Evolutionary conservation across 208 protist genomes (phyloP).

Genomic region (Phytomonas francai): DNA sequence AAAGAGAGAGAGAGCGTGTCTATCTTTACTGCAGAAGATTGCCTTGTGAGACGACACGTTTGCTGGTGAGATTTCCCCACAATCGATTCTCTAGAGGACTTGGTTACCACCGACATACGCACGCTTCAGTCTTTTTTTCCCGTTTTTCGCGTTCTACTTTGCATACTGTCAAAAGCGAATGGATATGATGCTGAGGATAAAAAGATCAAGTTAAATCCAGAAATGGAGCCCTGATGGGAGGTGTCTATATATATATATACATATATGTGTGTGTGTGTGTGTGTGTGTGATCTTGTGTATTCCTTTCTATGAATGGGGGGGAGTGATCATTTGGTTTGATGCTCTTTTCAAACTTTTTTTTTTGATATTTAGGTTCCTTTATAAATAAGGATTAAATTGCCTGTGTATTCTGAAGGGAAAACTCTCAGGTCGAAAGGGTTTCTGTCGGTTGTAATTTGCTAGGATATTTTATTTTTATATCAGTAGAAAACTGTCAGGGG

Average conservation of each 20-base stretch:
- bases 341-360: constrained; percentile 4
- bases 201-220: not conserved
- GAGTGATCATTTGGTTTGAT: not conserved
- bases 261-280: not conserved
- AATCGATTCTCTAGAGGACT: not conserved
- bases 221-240: not conserved
- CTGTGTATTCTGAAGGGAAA: not conserved
- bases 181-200: not conserved
- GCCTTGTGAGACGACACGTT: too few species aligned
- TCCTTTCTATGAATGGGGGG: constrained; percentile 1
- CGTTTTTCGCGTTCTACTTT: not conserved
- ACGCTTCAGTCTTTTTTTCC: not conserved
- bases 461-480: not conserved
- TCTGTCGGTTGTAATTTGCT: not conserved
- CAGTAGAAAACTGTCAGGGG: not conserved
- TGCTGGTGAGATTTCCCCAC: not conserved
- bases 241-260: not conserved
- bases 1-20: too few species aligned
- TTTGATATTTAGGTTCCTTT: not conserved
- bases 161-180: not conserved
- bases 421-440: not conserved
- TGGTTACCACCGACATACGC: not conserved
- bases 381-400: constrained; percentile 3
- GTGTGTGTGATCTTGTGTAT: constrained; percentile 4
- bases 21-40: too few species aligned